Base-by-base conservation (phyloP, 208 protist species). In the Trypanosomatidae sp. region DNA sequence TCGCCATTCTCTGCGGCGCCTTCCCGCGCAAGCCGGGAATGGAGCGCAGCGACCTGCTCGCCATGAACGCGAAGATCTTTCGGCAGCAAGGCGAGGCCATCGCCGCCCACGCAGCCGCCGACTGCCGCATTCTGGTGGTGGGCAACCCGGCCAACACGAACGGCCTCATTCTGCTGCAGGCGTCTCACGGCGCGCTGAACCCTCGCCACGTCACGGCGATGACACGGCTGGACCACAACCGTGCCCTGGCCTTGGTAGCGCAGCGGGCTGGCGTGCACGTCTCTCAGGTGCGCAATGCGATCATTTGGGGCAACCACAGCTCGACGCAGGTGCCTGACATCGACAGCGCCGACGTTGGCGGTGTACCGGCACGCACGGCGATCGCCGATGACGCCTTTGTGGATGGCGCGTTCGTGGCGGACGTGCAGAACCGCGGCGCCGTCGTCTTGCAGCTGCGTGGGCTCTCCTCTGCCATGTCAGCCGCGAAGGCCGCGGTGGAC, bases 61-160 rank as follows among this genome's bases (percentile, higher is more conserved):
- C 95, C 49, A 91, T 84, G 25, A 99, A 99, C 82, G 93, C 88
- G 5, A 81, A 85, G 19, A 99, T 99, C 66, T 99, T 99, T 87
- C 85, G 82, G 33, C 90, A 77, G 67, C 96, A 98, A 76, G 98
- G 98, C 41, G 86, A 85, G 28, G 87, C 91, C 15, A 69, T 99
- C 15, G 90, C 90, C 53, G 83, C 93, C 33, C 88, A 97, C 58
- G 98, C 97, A n/a, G 77, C 77, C 2, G 73, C 85, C 39, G 74
- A 90, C 67, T 95, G 97, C 71, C 85, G 80, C 49, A 88, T 97
- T 6, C 69, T 98, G 6, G 96, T 99, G 28, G 97, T 99, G 0
- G 97, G 98, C 65, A 99, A 99, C 74, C 98, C 99, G 19, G 98
- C 98, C 39, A 99, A 99, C 84, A 99, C 98, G 33, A 99, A 99